Evolutionary conservation across 2,329 filamentous ascomycete genomes (phyloP).

Genomic region (Sodiomyces alkalinus): DNA sequence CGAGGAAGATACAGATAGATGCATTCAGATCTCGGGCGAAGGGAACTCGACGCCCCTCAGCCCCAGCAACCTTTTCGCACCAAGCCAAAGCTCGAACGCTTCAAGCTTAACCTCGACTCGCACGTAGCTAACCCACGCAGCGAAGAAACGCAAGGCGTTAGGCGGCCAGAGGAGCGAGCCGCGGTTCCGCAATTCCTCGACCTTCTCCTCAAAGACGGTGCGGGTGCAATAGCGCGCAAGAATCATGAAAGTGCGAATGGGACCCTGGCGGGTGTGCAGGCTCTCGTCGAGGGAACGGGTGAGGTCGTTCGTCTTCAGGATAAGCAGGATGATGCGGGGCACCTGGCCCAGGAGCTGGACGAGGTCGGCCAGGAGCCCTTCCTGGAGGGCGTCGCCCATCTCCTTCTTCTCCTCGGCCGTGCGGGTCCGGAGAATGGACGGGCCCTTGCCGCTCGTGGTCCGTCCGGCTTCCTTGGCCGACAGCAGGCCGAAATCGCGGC

Average conservation of each 20-base stretch:
- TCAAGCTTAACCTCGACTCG: slow-evolving; percentile 49
- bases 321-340: slow-evolving; percentile 81
- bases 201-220: slow-evolving; percentile 49
- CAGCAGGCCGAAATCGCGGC: slow-evolving; percentile 73
- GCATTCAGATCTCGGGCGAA: slow-evolving; percentile 2
- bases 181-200: slow-evolving; percentile 36
- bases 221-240: slow-evolving; percentile 52
- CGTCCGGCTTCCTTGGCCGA: slow-evolving; percentile 4
- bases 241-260: slow-evolving; percentile 51
- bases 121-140: slow-evolving; percentile 42
- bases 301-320: slow-evolving; percentile 94
- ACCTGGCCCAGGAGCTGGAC: slow-evolving; percentile 81
- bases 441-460: slow-evolving; percentile 27
- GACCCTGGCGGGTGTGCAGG: slow-evolving; percentile 56
- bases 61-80: slow-evolving; percentile 32
- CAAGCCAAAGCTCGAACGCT: slow-evolving; percentile 46
- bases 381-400: slow-evolving; percentile 72
- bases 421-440: slow-evolving; percentile 41
- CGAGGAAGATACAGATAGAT: too few relatives aligned
- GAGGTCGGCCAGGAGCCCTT: slow-evolving; percentile 77
- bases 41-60: slow-evolving; percentile 7
- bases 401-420: slow-evolving; percentile 66
- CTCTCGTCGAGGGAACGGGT: slow-evolving; percentile 90
- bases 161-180: slow-evolving; percentile 44
- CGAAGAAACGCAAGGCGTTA: slow-evolving; percentile 37